Evolutionary conservation across 2,329 filamentous ascomycete species (phyloP), one percentile per base, ranked within the genome.

Genomic region (Neonectria ditissima): DNA sequence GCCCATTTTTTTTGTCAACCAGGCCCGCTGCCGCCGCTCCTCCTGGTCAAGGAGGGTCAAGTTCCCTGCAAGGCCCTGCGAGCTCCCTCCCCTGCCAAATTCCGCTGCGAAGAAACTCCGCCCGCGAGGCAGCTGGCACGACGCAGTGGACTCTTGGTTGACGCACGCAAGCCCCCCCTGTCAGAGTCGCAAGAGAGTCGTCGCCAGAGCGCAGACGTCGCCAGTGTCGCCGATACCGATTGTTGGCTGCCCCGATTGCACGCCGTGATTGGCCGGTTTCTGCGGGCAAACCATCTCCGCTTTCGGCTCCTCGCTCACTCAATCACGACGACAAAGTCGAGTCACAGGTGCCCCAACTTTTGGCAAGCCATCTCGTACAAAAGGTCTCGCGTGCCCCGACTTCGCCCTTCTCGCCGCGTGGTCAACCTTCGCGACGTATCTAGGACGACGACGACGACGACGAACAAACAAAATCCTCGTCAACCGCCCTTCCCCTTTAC

Each of bases 251-350:
- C 26, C 70, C 62, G 69, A 73, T 73, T 72, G 67, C 67, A 51
- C 52, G 59, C 50, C 50, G 57, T 63, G 53, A 73, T 73, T 73
- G 69, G 71, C 58, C 63, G 55, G 50, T 53, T 61, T 55, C 56
- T 68, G 62, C 69, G 63, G 62, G 60, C 69, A 66, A 65, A 63
- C 55, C 61, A 69, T 58, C 71, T 73, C 71, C 71, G 71, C 61
- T 73, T 73, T 73, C 71, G 71, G 71, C 66, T 72, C 50, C 67
- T 73, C 66, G 63, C 69, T 70, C 71, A 63, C 59, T 69, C 66
- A 62, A 68, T 72, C 65, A 66, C 65, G 69, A 71, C 61, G 61
- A 72, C 62, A 61, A 65, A 53, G 63, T 65, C 68, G 66, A 72
- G 71, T 73, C 71, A 73, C 64, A 67, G 64, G 64, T 68, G 62